Percentiles rank a stretch among this genome's conserved stretches.
Evolutionary conservation across 179 eudicot genomes (phyloP).

Genomic region (Spergularia azorica): DNA sequence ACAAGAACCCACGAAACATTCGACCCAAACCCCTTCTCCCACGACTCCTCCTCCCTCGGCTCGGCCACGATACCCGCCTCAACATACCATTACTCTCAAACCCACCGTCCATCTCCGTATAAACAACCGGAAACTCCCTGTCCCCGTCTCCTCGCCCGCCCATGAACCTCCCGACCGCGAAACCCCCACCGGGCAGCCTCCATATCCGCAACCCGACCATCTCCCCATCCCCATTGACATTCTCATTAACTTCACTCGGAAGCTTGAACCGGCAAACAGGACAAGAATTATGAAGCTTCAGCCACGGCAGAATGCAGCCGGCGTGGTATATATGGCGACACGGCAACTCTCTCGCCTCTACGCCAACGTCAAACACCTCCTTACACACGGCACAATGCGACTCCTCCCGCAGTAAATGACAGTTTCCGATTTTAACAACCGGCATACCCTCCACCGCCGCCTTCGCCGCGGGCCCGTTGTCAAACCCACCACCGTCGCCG

Average conservation of each 20-base stretch:
- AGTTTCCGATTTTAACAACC: conserved; percentile 20
- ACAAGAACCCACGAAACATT: conserved; percentile 31
- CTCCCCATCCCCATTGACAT: conserved; percentile 18
- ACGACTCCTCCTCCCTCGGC: conserved; percentile 20
- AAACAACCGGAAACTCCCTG: conserved; percentile 66
- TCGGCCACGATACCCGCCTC: conserved; percentile 38
- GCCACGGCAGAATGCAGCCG: conserved; percentile 58
- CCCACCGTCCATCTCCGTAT: conserved; percentile 82
- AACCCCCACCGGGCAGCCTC: conserved; percentile 58
- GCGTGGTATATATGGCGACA: conserved; percentile 52
- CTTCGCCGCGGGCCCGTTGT: conserved; percentile 30
- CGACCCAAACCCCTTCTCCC: conserved; percentile 37
- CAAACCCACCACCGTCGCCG: not conserved
- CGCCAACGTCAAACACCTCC: conserved; percentile 37
- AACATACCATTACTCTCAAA: conserved; percentile 26
- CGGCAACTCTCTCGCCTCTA: conserved; percentile 46
- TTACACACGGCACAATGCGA: conserved; percentile 54
- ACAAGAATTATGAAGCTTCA: conserved; percentile 43
- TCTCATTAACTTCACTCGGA: conserved; percentile 26
- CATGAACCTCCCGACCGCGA: conserved; percentile 48
- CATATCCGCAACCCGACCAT: conserved; percentile 47
- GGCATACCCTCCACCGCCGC: conserved; percentile 45
- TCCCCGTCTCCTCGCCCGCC: conserved; percentile 46
- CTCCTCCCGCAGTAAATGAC: conserved; percentile 28
- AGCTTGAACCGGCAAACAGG: conserved; percentile 53